A percentile compares a stretch with the other conserved stretches of the same genome.
Evolutionary conservation across 148 eudicot genomes (phyloP).

Genomic region (Euryodendron excelsum): DNA sequence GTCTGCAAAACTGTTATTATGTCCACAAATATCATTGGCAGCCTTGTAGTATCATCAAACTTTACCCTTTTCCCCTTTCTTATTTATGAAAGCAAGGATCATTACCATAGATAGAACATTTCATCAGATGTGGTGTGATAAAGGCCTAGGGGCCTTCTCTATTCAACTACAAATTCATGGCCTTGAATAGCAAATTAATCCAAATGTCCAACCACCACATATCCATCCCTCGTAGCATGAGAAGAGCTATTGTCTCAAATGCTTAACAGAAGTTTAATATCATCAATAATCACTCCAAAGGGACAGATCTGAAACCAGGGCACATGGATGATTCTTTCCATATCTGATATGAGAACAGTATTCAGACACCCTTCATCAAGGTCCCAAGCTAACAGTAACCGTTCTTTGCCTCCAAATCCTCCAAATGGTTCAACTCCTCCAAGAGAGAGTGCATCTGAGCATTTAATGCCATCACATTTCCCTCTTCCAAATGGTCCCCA

Average conservation of each 20-base stretch:
- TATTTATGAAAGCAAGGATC: neutral
- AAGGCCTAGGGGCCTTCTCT: neutral
- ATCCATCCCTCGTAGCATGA: neutral
- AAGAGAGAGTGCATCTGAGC: neutral
- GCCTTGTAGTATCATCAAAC: too few species aligned
- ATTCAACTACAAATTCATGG: neutral
- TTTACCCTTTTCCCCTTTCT: neutral
- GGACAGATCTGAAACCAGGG: neutral
- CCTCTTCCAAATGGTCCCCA: neutral
- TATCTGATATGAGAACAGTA: neutral
- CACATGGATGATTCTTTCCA: neutral
- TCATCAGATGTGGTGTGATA: neutral
- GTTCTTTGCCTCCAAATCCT: neutral
- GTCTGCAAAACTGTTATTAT: too few species aligned
- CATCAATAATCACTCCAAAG: neutral
- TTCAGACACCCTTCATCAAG: neutral
- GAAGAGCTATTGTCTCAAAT: too few species aligned
- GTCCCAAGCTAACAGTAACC: neutral
- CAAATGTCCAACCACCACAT: neutral
- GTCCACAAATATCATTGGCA: too few species aligned
- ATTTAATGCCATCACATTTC: neutral
- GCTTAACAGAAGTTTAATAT: neutral
- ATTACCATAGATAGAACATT: too few species aligned
- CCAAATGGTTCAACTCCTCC: neutral
- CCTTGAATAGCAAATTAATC: neutral